Evolutionary conservation across 2,329 filamentous ascomycete species (phyloP).

Genomic region (Sporothrix pseudoabietina): DNA sequence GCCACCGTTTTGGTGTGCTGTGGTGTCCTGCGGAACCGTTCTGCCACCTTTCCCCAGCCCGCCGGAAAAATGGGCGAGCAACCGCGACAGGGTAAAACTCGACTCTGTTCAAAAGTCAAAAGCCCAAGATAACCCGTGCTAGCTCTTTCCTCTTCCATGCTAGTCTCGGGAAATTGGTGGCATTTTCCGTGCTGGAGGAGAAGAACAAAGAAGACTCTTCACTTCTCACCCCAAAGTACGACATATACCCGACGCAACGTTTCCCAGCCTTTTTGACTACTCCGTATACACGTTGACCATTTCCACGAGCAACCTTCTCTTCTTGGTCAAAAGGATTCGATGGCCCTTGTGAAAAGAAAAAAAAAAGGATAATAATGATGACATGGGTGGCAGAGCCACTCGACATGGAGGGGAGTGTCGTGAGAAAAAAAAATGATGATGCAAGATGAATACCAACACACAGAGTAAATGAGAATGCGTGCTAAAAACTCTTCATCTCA

Average conservation of each 20-base stretch:
- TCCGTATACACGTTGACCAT: not conserved
- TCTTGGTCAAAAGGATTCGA: conserved; percentile 1
- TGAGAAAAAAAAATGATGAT: not conserved
- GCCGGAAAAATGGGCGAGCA: not conserved
- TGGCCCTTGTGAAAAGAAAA: not conserved
- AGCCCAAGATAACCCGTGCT: not conserved
- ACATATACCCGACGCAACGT: not conserved
- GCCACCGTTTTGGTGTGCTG: not conserved
- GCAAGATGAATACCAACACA: not conserved
- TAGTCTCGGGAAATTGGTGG: not conserved
- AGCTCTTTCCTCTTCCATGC: not conserved
- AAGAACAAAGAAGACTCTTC: not conserved
- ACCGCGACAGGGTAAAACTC: no score
- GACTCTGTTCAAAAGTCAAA: no score
- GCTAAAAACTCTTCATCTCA: not conserved
- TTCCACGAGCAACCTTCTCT: not conserved
- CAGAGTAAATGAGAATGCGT: no score
- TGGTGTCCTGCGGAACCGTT: conserved; percentile 1
- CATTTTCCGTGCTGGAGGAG: not conserved
- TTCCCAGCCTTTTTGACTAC: conserved; percentile 1
- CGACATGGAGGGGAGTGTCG: not conserved
- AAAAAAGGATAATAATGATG: not conserved
- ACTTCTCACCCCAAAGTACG: not conserved
- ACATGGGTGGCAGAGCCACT: not conserved
- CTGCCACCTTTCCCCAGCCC: not conserved